These are phyloP conservation scores for Gloeopeniophorella convolvens DNA, from an alignment of 768 basidiomycete genomes.

Conservation along the genomic window DNA sequence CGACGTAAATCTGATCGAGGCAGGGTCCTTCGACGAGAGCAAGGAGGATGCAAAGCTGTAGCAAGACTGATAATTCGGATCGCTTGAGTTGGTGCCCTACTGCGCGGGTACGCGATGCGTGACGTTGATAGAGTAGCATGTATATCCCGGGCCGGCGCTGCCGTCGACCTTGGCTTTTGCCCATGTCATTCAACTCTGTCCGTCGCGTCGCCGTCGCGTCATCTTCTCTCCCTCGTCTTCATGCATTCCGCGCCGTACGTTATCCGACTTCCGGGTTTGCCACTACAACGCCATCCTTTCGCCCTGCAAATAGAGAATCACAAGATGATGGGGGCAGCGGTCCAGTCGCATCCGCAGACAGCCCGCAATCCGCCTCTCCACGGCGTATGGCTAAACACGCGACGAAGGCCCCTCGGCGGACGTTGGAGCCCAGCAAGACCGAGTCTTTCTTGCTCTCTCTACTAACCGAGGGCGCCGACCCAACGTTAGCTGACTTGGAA, in stretches of 20 bases:
- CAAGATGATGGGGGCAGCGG: too few relatives aligned
- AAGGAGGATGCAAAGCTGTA: too few relatives aligned
- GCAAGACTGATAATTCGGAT: too few relatives aligned
- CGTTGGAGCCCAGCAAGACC: conserved; percentile 40
- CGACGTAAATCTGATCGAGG: conserved; percentile 23
- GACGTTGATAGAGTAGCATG: too few relatives aligned
- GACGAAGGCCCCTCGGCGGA: conserved; percentile 8
- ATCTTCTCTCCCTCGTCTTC: not conserved
- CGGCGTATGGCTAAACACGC: not conserved
- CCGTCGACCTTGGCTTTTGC: too few relatives aligned
- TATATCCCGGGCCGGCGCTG: not conserved
- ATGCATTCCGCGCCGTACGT: not conserved
- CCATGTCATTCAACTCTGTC: conserved; percentile 6
- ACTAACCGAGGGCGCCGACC: conserved; percentile 36
- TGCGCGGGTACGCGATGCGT: too few relatives aligned
- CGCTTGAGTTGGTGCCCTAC: too few relatives aligned
- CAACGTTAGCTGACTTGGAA: conserved; percentile 59
- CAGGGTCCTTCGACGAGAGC: not conserved
- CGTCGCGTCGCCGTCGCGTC: conserved; percentile 3
- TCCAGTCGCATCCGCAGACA: not conserved
- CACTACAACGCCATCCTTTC: not conserved
- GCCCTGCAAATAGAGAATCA: not conserved
- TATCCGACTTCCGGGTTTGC: not conserved
- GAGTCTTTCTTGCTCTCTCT: conserved; percentile 53
- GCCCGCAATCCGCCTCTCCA: not conserved